Conservation (phyloP, 2,329 filamentous ascomycete species). For the Colletotrichum spinosum region DNA sequence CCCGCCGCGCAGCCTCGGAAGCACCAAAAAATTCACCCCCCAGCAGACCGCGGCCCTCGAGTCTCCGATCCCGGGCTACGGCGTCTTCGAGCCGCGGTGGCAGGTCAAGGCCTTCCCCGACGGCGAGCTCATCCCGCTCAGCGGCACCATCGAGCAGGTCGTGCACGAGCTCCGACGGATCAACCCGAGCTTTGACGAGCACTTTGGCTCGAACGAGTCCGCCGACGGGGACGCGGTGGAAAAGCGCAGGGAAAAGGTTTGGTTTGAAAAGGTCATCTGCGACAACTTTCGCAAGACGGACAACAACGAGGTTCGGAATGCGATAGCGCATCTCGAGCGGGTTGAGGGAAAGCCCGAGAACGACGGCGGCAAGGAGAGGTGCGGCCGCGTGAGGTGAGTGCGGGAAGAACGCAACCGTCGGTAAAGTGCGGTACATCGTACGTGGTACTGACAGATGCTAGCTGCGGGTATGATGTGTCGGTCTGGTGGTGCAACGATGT, state of each 20-base stretch:
- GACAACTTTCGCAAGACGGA: neutral
- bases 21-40: neutral
- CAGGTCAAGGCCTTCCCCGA: conserved; percentile 36
- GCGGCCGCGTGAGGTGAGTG: conserved; percentile 10
- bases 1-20: neutral
- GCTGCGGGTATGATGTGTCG: neutral
- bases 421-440: neutral
- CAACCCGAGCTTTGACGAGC: conserved; percentile 2
- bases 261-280: conserved; percentile 1
- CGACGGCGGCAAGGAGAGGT: neutral
- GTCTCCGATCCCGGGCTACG: neutral
- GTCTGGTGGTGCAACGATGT: conserved; percentile 22
- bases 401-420: neutral
- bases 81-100: conserved; percentile 31
- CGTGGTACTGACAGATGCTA: neutral
- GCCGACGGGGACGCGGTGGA: neutral
- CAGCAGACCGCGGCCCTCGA: neutral
- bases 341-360: neutral
- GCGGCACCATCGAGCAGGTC: conserved; percentile 21
- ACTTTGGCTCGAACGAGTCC: neutral
- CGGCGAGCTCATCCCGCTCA: neutral
- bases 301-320: neutral
- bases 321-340: neutral
- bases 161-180: neutral
- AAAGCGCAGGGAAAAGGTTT: neutral